phyloP scores from a whole-genome alignment of 352 stramenopile species.

The Globisporangium irregulare region DNA sequence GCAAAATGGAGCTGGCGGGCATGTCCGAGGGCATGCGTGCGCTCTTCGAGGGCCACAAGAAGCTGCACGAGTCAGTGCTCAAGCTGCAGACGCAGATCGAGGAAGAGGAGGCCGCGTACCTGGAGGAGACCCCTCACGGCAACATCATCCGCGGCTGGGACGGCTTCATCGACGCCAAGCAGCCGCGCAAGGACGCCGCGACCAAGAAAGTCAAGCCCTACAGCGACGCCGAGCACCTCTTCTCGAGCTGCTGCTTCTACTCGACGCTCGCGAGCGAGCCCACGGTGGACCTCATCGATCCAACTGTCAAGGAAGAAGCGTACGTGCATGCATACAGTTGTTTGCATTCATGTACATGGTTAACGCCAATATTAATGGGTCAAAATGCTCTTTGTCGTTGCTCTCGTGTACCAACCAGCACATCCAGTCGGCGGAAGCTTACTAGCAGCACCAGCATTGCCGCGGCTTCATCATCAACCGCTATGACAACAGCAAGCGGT shows the following conservation, averaged over 20 bases:
- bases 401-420: neutral
- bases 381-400: neutral
- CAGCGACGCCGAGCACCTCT: conserved; percentile 72
- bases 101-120: conserved; percentile 71
- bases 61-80: conserved; percentile 68
- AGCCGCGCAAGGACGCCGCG: conserved; percentile 63
- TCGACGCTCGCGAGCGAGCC: conserved; percentile 46
- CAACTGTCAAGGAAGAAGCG: conserved; percentile 15
- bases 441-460: conserved; percentile 21
- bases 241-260: conserved; percentile 76
- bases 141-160: conserved; percentile 89
- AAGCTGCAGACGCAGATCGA: conserved; percentile 74
- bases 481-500: conserved; percentile 7
- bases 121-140: conserved; percentile 81
- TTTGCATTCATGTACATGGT: neutral
- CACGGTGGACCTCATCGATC: conserved; percentile 52
- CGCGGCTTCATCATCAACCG: conserved; percentile 8
- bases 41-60: conserved; percentile 69
- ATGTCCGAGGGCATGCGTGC: conserved; percentile 69
- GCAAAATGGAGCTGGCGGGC: conserved; percentile 14
- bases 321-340: neutral
- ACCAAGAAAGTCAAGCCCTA: conserved; percentile 85
- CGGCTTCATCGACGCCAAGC: conserved; percentile 82
- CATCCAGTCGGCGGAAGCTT: conserved; percentile 32
- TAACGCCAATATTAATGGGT: neutral